Percentiles rank a stretch among this genome's conserved stretches.
These are phyloP conservation scores for Escovopsis weberi DNA, from an alignment of 2,329 filamentous ascomycete genomes.

Conservation along the genomic window DNA sequence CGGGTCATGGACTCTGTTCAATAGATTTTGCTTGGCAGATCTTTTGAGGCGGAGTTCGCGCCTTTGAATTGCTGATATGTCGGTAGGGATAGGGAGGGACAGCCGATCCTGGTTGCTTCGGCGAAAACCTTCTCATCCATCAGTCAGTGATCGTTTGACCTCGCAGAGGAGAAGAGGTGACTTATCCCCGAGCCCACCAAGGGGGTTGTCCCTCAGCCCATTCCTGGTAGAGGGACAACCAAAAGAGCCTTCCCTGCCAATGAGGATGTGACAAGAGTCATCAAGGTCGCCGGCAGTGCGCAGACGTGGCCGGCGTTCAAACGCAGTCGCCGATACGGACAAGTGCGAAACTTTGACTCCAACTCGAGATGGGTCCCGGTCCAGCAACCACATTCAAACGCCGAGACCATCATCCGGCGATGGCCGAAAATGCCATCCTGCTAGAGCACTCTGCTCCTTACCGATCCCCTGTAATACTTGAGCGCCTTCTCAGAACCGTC, in stretches of 20 bases:
- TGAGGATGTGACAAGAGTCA: constrained; percentile 15
- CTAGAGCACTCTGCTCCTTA: background rate
- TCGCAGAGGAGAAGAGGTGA: constrained; percentile 11
- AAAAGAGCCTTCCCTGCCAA: constrained; percentile 29
- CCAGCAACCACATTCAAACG: constrained; percentile 13
- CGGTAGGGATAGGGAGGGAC: background rate
- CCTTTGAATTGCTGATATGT: too few relatives aligned
- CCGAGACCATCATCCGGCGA: background rate
- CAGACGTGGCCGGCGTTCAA: constrained; percentile 2
- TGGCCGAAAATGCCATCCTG: constrained; percentile 3
- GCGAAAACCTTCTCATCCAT: constrained; percentile 8
- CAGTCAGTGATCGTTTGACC: constrained; percentile 12
- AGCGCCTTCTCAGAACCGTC: constrained; percentile 10
- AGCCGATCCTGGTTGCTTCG: background rate
- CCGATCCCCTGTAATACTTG: constrained; percentile 1
- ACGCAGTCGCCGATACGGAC: constrained; percentile 36
- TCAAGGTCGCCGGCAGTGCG: constrained; percentile 6
- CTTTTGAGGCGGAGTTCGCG: background rate
- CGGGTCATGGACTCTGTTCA: too few relatives aligned
- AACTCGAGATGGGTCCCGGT: constrained; percentile 78
- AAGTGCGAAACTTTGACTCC: constrained; percentile 90
- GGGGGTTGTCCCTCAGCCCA: constrained; percentile 33
- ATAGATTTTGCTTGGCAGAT: background rate
- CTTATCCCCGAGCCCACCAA: constrained; percentile 34
- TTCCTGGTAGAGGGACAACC: constrained; percentile 37